Evolutionary conservation across 495 filamentous ascomycete genomes (phyloP).

Genomic region (Penicillium dipodomyicola): DNA sequence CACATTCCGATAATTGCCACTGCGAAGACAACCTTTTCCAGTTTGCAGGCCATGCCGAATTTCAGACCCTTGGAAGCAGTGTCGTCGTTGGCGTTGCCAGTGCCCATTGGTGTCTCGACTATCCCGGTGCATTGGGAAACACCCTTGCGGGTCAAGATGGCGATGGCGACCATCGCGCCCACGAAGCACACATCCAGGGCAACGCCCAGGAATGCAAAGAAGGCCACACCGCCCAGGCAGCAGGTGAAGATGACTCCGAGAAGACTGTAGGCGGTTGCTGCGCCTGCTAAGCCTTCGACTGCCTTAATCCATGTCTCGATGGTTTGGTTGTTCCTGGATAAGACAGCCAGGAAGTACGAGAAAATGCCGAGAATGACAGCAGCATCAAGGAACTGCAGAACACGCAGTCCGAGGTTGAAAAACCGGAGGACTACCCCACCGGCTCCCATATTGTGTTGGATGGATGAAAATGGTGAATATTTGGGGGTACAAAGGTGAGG

Average conservation of each 20-base stretch:
- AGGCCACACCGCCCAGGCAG: conserved; percentile 72
- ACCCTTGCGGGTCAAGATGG: conserved; percentile 66
- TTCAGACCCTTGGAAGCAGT: conserved; percentile 29
- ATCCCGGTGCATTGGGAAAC: conserved; percentile 57
- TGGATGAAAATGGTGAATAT: neutral
- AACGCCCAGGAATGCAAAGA: conserved; percentile 71
- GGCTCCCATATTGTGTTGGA: conserved; percentile 37
- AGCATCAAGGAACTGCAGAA: conserved; percentile 67
- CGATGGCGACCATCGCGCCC: conserved; percentile 76
- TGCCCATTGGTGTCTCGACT: conserved; percentile 66
- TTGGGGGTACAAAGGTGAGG: conserved; percentile 1
- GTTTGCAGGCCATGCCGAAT: conserved; percentile 59
- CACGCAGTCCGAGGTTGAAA: conserved; percentile 61
- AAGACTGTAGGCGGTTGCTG: conserved; percentile 67
- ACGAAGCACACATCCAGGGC: conserved; percentile 77
- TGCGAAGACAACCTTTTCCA: conserved; percentile 71
- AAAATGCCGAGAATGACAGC: conserved; percentile 75
- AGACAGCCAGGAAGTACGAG: conserved; percentile 57
- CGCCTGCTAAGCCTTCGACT: conserved; percentile 78
- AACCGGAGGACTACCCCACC: conserved; percentile 61
- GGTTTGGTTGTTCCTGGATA: conserved; percentile 53
- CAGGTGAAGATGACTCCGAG: conserved; percentile 70
- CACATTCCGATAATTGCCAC: conserved; percentile 77
- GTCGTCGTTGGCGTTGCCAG: conserved; percentile 49
- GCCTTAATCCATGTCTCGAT: conserved; percentile 68